Evolutionary conservation across 352 stramenopile species (phyloP).

Genomic region (Pythium phragmitis): DNA sequence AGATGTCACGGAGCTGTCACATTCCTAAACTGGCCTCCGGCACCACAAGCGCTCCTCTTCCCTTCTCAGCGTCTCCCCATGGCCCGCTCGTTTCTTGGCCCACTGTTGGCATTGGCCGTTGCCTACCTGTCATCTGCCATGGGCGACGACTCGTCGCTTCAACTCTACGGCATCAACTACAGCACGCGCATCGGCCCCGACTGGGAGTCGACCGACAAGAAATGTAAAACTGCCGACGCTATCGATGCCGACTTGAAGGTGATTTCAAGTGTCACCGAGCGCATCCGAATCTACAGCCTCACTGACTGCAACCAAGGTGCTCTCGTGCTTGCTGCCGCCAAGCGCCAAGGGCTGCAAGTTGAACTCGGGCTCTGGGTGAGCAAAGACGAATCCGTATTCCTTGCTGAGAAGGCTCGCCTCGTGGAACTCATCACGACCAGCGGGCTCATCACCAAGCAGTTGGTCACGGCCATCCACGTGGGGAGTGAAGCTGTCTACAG

Average conservation of each 20-base stretch:
- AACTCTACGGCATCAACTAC: conserved; percentile 42
- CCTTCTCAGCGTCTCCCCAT: background rate
- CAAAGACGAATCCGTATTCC: conserved; percentile 33
- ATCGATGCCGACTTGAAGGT: conserved; percentile 28
- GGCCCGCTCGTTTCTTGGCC: background rate
- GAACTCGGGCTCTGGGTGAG: conserved; percentile 71
- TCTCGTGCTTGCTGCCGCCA: conserved; percentile 28
- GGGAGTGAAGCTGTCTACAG: conserved; percentile 71
- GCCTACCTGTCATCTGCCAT: background rate
- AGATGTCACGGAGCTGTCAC: background rate
- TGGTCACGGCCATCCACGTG: conserved; percentile 47
- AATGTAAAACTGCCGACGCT: conserved; percentile 26
- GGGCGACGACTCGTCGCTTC: background rate
- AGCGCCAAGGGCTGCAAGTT: conserved; percentile 26
- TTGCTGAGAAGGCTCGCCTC: conserved; percentile 40
- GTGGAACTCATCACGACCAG: conserved; percentile 24
- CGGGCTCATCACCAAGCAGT: conserved; percentile 23
- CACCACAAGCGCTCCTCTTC: background rate
- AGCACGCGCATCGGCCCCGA: conserved; percentile 32
- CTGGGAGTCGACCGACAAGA: conserved; percentile 17
- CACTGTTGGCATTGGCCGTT: background rate
- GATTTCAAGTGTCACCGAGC: conserved; percentile 22
- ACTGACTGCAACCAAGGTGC: conserved; percentile 33
- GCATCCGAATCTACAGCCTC: conserved; percentile 38
- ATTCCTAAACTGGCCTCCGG: background rate